These are phyloP conservation scores for Melampsora americana DNA, from an alignment of 1,284 basidiomycete species.

Conservation along the genomic window DNA sequence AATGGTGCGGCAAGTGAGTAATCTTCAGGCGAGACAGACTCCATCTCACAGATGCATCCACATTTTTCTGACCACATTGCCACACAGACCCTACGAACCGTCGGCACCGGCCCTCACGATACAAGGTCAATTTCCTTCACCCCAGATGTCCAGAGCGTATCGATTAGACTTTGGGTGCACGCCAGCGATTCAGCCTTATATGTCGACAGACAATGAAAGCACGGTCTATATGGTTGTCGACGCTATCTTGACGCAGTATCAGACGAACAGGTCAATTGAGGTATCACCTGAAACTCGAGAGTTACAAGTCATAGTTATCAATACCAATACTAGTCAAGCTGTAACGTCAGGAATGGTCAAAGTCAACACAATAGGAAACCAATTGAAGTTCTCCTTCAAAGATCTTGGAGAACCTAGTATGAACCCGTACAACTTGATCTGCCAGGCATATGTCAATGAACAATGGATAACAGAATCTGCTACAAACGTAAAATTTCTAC, in stretches of 20 bases:
- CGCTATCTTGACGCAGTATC: constrained; percentile 27
- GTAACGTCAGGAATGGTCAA: constrained; percentile 25
- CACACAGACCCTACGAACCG: too few species aligned
- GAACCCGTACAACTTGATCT: constrained; percentile 11
- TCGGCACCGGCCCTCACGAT: too few species aligned
- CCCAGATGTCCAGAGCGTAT: not conserved
- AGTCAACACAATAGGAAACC: constrained; percentile 27
- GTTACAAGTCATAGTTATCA: constrained; percentile 31
- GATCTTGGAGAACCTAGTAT: constrained; percentile 22
- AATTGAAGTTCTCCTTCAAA: constrained; percentile 17
- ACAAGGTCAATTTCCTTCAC: too few species aligned
- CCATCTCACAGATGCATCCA: too few species aligned
- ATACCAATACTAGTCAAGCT: constrained; percentile 36
- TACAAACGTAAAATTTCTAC: constrained; percentile 15
- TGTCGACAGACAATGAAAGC: constrained; percentile 6
- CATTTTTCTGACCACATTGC: too few species aligned
- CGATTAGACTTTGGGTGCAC: constrained; percentile 19
- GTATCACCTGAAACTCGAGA: constrained; percentile 1
- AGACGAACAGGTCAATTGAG: constrained; percentile 11
- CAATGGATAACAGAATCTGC: constrained; percentile 18
- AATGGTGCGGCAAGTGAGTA: too few species aligned
- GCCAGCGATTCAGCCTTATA: constrained; percentile 24
- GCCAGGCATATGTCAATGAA: constrained; percentile 32
- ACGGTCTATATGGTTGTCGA: constrained; percentile 20
- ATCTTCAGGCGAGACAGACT: too few species aligned